Base-by-base conservation (phyloP, 2,329 filamentous ascomycete species). In the Fusarium redolens region DNA sequence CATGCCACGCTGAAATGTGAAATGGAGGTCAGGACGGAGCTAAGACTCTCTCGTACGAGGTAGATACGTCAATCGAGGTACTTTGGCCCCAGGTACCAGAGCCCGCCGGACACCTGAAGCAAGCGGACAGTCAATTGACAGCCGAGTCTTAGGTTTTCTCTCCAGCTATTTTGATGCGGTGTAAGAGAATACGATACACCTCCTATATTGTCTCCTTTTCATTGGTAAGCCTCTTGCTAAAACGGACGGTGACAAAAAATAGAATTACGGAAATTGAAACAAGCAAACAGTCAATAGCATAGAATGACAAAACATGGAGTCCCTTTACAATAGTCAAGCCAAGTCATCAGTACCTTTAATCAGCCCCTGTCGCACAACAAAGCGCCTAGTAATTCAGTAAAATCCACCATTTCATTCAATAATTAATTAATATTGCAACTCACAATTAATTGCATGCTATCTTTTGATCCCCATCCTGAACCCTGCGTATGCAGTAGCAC, bases 41-140 rank as follows among this genome's bases (percentile, higher is more conserved):
- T 56, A 68, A 68, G 43, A 51, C 43, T 51, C 57, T 50, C 68
- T 74, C 70, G 68, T 75, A 77, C 75, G 75, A 74, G 71, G 73
- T 75, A 76, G 63, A 76, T 77, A 77, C 75, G 75, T 76, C 75
- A 77, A 75, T 71, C 62, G 57, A 70, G 68, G 75, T 77, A 77
- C 75, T 71, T 74, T 69, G 65, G 41, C 52, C 31, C 55, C 31
- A 77, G 65, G 75, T 77, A 77, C 54, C 51, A 10, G 44, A 52
- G 48, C 51, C 25, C 51, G 40, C 52, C 52, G 37, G 63, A 68
- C 28, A 68, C 75, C 75, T 73, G 73, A 66, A 75, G 70, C 74
- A 69, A 68, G 56, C 59, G 61, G 58, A 41, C 43, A 56, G 66
- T 44, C 59, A 67, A 58, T 35, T 59, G 57, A 51, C 61, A 43